phyloP scores from a whole-genome alignment of 139 green algal species.

The Micromonas pusilla region DNA sequence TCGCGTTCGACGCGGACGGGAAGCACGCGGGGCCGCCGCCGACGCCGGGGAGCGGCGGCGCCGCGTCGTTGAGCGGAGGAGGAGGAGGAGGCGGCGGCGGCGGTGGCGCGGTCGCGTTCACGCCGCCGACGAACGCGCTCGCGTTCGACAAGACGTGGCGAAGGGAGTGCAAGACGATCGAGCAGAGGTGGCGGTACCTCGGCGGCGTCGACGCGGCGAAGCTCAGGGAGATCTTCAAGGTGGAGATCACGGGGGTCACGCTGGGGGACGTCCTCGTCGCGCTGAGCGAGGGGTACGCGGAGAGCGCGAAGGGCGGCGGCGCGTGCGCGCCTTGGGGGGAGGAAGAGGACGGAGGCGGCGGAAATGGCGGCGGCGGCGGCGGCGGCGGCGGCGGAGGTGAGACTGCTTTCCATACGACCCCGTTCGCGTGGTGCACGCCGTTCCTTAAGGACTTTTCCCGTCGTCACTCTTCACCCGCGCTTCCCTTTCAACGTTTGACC shows the following conservation, averaged over 20 bases:
- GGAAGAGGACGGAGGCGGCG: too few species aligned
- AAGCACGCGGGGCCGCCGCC: neutral
- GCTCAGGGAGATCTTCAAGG: slow-evolving; percentile 1
- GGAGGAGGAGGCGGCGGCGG: neutral
- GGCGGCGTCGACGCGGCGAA: neutral
- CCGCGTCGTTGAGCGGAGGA: neutral
- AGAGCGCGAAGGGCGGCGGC: neutral
- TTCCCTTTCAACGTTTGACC: too few species aligned
- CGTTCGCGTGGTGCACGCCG: too few species aligned
- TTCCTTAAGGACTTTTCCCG: too few species aligned
- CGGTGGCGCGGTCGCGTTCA: too few species aligned
- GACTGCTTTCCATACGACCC: too few species aligned
- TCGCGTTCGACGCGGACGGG: neutral
- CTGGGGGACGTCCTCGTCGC: neutral
- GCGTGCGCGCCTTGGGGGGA: neutral
- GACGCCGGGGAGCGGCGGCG: neutral
- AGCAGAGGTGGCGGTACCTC: neutral
- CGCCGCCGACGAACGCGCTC: neutral
- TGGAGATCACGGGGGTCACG: neutral
- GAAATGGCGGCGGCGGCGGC: too few species aligned
- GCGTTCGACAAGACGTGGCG: slow-evolving; percentile 28
- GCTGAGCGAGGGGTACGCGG: neutral
- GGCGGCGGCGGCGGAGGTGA: too few species aligned
- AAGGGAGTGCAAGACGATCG: neutral
- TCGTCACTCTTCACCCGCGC: too few species aligned